Base-by-base conservation (phyloP, 805 yeast genomes). In the Saccharomycopsis fodiens region DNA sequence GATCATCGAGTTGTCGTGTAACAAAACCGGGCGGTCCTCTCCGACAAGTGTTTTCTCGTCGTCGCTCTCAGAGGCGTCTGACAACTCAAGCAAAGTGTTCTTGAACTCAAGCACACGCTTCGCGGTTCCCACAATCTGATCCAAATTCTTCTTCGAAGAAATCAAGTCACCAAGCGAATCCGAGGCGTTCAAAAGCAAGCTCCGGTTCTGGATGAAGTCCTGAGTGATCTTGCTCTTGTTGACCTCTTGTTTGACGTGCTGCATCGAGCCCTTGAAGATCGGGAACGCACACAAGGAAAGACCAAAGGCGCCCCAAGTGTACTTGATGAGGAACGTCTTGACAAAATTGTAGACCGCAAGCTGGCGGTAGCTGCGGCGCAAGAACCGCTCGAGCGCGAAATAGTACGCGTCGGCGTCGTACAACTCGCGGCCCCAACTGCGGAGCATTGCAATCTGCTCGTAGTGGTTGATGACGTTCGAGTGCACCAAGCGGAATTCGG, bases 291-390 rank as follows among this genome's bases (percentile, higher is more conserved):
- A 89, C 40, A 89, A 69, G 1, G 81, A 76, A 49, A 89, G 71
- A 8, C 97, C 97, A 27, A 93, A 86, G 2, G 96, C 97, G 51
- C 97, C 97, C 89, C 96, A 83, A 41, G 87, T 77, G 63, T 89
- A 89, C 65, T 89, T 89, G 51, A 89, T 89, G 44, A 87, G 79
- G 56, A 88, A 89, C 41, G 83, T 85, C 54, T 91, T 93, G 1
- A 91, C 84, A 54, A 85, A 75, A 58, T 88, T 88, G 63, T 88
- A 91, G 21, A 83, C 61, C 23, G 91, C 81, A 66, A 69, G 43
- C 82, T 72, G 55, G 85, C 80, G 64, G 84, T 76, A 52, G 83
- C 73, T 58, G 84, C 89, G 64, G 79, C 83, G 77, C 53, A 82
- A 72, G 62, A 88, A 91, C 50, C 80, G 69, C 53, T 85, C 93